Evolutionary conservation across 345 rosid genomes (phyloP).

Genomic region (Bruguiera sexangula): DNA sequence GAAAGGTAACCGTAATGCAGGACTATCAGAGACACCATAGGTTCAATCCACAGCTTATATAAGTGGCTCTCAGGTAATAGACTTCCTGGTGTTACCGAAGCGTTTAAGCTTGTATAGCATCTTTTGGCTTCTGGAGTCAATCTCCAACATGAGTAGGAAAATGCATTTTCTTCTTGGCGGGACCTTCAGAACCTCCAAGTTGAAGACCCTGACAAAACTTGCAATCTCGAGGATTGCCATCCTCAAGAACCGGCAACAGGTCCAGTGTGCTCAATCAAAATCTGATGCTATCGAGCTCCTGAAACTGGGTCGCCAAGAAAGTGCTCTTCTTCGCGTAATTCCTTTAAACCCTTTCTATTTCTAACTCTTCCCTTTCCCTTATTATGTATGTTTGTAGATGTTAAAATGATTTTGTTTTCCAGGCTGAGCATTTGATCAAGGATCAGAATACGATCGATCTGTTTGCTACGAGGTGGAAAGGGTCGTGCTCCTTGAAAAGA

Average conservation of each 20-base stretch:
- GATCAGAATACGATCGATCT: slow-evolving; percentile 45
- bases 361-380: not conserved
- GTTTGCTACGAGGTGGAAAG: slow-evolving; percentile 36
- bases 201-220: slow-evolving; percentile 36
- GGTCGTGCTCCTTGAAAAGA: slow-evolving; percentile 30
- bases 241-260: slow-evolving; percentile 42
- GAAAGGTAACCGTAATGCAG: not conserved
- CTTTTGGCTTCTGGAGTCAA: not conserved
- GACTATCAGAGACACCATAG: not conserved
- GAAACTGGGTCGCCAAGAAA: slow-evolving; percentile 42
- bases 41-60: not conserved
- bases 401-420: slow-evolving; percentile 1
- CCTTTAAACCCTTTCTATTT: not conserved
- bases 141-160: slow-evolving; percentile 21
- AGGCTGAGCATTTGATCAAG: slow-evolving; percentile 47
- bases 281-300: slow-evolving; percentile 50
- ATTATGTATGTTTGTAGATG: not conserved
- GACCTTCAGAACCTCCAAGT: slow-evolving; percentile 35
- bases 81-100: not conserved
- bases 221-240: slow-evolving; percentile 45
- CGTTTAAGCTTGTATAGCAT: too few species aligned
- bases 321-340: slow-evolving; percentile 45
- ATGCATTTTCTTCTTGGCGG: slow-evolving; percentile 36
- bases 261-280: slow-evolving; percentile 35
- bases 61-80: not conserved